Evolutionary conservation across 1,284 basidiomycete genomes (phyloP).

Genomic region (Mycena sp.): DNA sequence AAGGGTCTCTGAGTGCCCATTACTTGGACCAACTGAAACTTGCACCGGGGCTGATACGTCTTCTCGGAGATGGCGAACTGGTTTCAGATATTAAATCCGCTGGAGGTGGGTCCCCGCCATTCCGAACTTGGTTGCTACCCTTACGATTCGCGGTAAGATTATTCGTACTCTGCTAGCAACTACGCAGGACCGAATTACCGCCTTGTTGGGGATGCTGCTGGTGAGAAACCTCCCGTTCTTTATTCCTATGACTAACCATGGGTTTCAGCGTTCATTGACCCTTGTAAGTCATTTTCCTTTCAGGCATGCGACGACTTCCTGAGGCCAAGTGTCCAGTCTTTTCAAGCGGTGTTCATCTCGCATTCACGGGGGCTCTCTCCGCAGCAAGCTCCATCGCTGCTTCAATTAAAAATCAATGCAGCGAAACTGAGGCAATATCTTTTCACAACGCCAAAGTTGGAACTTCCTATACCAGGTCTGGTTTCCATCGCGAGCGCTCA

Average conservation of each 20-base stretch:
- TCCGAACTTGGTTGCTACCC: slow-evolving; percentile 48
- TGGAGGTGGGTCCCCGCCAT: slow-evolving; percentile 18
- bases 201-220: slow-evolving; percentile 57
- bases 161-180: slow-evolving; percentile 51
- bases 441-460: slow-evolving; percentile 38
- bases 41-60: slow-evolving; percentile 36
- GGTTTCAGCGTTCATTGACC: neutral
- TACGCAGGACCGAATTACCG: slow-evolving; percentile 54
- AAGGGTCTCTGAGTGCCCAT: neutral
- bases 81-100: slow-evolving; percentile 34
- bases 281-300: neutral
- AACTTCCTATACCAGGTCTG: slow-evolving; percentile 34
- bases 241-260: neutral
- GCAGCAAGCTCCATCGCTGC: slow-evolving; percentile 46
- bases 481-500: neutral
- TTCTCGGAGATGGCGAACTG: slow-evolving; percentile 33
- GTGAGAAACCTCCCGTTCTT: neutral
- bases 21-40: slow-evolving; percentile 41
- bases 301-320: slow-evolving; percentile 3
- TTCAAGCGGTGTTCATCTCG: slow-evolving; percentile 46
- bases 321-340: slow-evolving; percentile 33
- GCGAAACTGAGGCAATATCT: slow-evolving; percentile 38
- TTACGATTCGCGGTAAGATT: slow-evolving; percentile 47
- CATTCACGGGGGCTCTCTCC: slow-evolving; percentile 42
- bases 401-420: slow-evolving; percentile 40